Evolutionary conservation across 23 red algal species (phyloP), one percentile per base, ranked within the genome.

Genomic region (Chondrus crispus): DNA sequence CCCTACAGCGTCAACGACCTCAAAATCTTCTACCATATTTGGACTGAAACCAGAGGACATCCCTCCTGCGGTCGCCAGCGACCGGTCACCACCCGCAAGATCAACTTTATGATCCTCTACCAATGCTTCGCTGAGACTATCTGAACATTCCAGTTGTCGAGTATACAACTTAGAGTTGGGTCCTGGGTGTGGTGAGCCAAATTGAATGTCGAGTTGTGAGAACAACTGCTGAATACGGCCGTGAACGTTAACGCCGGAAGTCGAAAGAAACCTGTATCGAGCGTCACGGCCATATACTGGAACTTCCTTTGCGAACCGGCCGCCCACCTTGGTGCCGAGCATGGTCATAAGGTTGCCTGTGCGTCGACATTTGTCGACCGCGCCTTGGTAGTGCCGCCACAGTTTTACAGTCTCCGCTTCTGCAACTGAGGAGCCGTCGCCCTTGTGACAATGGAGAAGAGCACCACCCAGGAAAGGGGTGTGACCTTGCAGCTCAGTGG

Each of bases 191-290:
- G n/a, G n/a, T n/a, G 26, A 32, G 18, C 60, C 60, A 9, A 66
- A 80, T 33, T 90, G 13, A 43, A 90, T 77, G 16, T 69, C 40
- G 6, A 90, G 57, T 36, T 80, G 69, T 20, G 24, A 22, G 69
- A 69, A 90, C 53, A 90, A 49, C 7, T 62, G 28, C 3, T 90
- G 87, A 40, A 90, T 68, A 11, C 87, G 69, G 5, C 87, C 74
- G 24, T 54, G 6, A n/a, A 68, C 49, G 33, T 45, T 80, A 22
- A 90, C 80, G 28, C 87, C 87, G 14, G 87, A 41, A 37, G 72
- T 90, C 16, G 52, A 90, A 55, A 90, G 72, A 62, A 90, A 90
- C 5, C 53, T 90, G 53, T 90, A 90, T 4, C 60, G 37, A 4
- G 73, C 50, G 30, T 90, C 71, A 37, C 74, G 68, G 14, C 74